Evolutionary conservation across 73 alveolate genomes (phyloP).

Genomic region (Tetrahymena malaccensis): DNA sequence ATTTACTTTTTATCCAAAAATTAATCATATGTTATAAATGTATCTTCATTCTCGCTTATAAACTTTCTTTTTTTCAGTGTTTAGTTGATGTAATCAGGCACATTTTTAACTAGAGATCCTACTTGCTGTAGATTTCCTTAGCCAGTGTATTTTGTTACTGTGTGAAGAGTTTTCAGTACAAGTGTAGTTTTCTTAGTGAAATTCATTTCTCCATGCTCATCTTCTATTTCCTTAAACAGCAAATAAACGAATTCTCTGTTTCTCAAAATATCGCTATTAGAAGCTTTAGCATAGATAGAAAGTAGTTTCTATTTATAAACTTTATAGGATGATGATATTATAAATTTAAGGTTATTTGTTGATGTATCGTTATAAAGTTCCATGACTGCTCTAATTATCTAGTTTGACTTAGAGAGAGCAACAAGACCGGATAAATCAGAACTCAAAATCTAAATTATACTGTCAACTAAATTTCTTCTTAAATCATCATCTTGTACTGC

Average conservation of each 20-base stretch:
- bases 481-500: conserved; percentile 9
- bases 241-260: conserved; percentile 26
- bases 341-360: not conserved
- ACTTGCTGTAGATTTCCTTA: conserved; percentile 30
- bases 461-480: conserved; percentile 33
- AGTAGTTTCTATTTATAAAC: conserved; percentile 22
- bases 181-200: not conserved
- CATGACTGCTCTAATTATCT: conserved; percentile 10
- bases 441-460: conserved; percentile 17
- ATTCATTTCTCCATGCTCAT: conserved; percentile 22
- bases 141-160: conserved; percentile 30
- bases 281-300: conserved; percentile 11
- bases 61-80: conserved; percentile 24
- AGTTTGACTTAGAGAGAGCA: conserved; percentile 3
- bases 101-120: conserved; percentile 16
- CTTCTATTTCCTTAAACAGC: conserved; percentile 37
- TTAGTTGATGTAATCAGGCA: conserved; percentile 19
- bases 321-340: conserved; percentile 1
- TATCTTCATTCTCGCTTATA: not conserved
- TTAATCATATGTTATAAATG: conserved; percentile 27
- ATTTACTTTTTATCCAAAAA: conserved; percentile 1
- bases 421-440: conserved; percentile 31
- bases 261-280: conserved; percentile 29
- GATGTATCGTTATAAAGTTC: conserved; percentile 8
- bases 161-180: conserved; percentile 10